Base-by-base conservation (phyloP, 306 rosid genomes). In the Erythrophleum fordii region DNA sequence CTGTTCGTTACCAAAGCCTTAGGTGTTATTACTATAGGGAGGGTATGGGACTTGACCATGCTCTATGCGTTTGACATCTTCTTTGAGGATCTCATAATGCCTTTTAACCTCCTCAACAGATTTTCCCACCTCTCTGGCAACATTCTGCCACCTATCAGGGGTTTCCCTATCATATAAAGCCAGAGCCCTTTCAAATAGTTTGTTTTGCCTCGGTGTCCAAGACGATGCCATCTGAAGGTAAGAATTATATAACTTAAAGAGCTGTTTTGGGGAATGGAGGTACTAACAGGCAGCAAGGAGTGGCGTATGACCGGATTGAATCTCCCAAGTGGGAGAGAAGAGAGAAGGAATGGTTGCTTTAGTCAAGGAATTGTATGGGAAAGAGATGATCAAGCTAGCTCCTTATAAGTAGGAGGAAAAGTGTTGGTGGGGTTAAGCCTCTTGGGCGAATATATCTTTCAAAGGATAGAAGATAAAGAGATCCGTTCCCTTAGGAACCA, bases 21-120 rank as follows among this genome's bases (percentile, higher is more conserved):
- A 85, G 37, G 59, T 61, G 55, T 28, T 20, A 16, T 71, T 51
- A 79, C 76, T 78, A 83, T 85, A 86, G 39, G 65, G 49, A 12
- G 92, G 92, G 13, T 81, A 77, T 16, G 92, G 88, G 22, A 89
- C 81, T 83, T 81, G 84, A 42, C 88, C 89, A 26, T 80, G 22
- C 82, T 89, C 90, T 62, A 89, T 89, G 83, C 86, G 86, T 77
- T 60, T 71, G 74, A 89, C 78, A 79, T 87, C 92, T 74, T 87
- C 90, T 45, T 85, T 61, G 61, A 89, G 90, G 83, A 87, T 71
- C 77, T 89, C 90, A 83, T 89, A 89, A 81, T 89, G 92, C 83
- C 86, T 76, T 76, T 87, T 89, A 65, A 89, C 90, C 56, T 89
- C 92, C 51, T 89, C 92, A 0, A 83, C 89, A 20, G 92, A 82